Percentiles rank a stretch among this genome's conserved stretches.
Conservation (phyloP, 2,329 filamentous ascomycete species). For the Aspergillus fischeri region DNA sequence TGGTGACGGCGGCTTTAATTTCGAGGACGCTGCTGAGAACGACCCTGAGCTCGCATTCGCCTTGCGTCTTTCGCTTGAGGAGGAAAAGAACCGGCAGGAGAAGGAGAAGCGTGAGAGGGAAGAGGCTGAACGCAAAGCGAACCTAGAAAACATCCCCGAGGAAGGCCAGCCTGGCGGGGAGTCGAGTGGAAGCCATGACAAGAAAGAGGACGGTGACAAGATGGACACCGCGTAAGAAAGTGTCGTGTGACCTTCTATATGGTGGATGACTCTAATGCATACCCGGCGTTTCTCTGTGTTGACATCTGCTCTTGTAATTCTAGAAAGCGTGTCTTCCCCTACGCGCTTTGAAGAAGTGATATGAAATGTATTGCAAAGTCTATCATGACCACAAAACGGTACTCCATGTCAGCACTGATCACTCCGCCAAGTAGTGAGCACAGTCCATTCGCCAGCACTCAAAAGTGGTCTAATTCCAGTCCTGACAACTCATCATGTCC, state of each 20-base stretch:
- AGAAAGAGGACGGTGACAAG: constrained; percentile 64
- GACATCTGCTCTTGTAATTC: constrained; percentile 16
- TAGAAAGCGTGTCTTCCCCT: constrained; percentile 11
- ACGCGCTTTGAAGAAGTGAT: constrained; percentile 13
- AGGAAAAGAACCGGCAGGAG: constrained; percentile 91
- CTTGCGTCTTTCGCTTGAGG: constrained; percentile 94
- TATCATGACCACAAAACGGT: background rate
- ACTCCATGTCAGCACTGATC: background rate
- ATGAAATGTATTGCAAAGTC: background rate
- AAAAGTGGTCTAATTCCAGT: background rate
- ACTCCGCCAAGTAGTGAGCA: background rate
- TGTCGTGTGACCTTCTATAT: constrained; percentile 9
- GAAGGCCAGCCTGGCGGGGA: constrained; percentile 65
- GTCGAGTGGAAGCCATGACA: constrained; percentile 55
- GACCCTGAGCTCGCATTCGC: constrained; percentile 94
- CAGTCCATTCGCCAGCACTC: background rate
- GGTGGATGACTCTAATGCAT: constrained; percentile 33
- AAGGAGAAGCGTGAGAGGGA: constrained; percentile 75
- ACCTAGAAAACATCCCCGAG: constrained; percentile 77
- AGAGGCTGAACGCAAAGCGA: constrained; percentile 66
- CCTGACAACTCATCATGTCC: constrained; percentile 38
- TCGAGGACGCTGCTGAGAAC: constrained; percentile 75
- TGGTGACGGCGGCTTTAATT: constrained; percentile 60
- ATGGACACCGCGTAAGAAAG: constrained; percentile 77
- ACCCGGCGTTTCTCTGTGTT: constrained; percentile 33